Conservation (phyloP, 768 basidiomycete species). For the Lactarius akahatsu region DNA sequence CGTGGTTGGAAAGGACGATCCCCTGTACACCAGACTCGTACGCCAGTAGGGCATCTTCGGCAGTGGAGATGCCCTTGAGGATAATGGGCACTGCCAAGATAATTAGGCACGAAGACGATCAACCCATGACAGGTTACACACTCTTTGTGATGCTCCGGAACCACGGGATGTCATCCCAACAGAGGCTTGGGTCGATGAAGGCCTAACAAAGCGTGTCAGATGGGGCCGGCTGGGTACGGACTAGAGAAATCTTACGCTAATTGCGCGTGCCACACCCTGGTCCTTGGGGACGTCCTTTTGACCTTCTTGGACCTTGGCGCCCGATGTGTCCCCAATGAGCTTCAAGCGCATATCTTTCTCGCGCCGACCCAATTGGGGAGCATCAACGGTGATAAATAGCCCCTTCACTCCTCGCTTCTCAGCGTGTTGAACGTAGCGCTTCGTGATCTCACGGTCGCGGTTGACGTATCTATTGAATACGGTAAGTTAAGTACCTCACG, state of each 20-base stretch:
- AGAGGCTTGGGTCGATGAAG: slow-evolving; percentile 90
- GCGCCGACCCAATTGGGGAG: slow-evolving; percentile 90
- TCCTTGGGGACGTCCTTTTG: slow-evolving; percentile 10
- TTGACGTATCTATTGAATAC: slow-evolving; percentile 72
- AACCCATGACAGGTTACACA: slow-evolving; percentile 25
- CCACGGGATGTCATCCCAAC: slow-evolving; percentile 80
- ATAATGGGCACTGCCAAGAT: slow-evolving; percentile 51
- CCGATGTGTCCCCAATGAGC: slow-evolving; percentile 62
- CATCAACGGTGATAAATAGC: slow-evolving; percentile 96
- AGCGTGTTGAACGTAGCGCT: slow-evolving; percentile 85
- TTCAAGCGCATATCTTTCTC: slow-evolving; percentile 98
- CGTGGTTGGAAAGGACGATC: slow-evolving; percentile 59
- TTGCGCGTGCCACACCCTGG: slow-evolving; percentile 16
- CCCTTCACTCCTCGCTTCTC: slow-evolving; percentile 88
- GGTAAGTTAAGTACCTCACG: slow-evolving; percentile 14
- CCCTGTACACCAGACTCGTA: slow-evolving; percentile 47
- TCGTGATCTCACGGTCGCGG: slow-evolving; percentile 81
- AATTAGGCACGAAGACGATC: neutral
- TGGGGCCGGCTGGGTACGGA: neutral
- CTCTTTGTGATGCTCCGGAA: slow-evolving; percentile 59
- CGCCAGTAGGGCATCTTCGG: slow-evolving; percentile 58
- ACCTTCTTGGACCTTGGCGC: slow-evolving; percentile 5
- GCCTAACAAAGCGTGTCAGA: slow-evolving; percentile 40
- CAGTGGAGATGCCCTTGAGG: slow-evolving; percentile 63
- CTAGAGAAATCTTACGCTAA: slow-evolving; percentile 6